Conservation (phyloP, 2,329 filamentous ascomycete genomes). For the Curvularia verruculosa region DNA sequence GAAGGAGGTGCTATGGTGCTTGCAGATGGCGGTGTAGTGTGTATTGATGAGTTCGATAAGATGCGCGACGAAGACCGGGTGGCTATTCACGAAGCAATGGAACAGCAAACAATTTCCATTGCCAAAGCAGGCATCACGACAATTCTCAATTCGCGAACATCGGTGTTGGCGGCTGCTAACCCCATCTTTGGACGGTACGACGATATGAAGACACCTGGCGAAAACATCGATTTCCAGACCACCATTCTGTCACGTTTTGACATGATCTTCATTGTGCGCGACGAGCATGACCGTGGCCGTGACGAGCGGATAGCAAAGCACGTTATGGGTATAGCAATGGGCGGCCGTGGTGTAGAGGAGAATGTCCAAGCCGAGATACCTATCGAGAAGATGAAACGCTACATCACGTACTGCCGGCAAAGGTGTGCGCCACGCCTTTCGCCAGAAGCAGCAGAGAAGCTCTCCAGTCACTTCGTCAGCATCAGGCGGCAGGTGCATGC, state of each 20-base stretch:
- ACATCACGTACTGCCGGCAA: slow-evolving; percentile 95
- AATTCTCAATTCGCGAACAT: slow-evolving; percentile 93
- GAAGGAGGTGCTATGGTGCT: slow-evolving; percentile 99
- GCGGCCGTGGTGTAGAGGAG: slow-evolving; percentile 80
- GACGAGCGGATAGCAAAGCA: slow-evolving; percentile 95
- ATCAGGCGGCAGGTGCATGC: slow-evolving; percentile 94
- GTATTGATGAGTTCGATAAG: slow-evolving; percentile 99
- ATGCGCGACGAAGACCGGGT: slow-evolving; percentile 98
- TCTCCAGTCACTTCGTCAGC: slow-evolving; percentile 95
- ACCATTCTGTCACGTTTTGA: slow-evolving; percentile 98
- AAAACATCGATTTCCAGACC: slow-evolving; percentile 99
- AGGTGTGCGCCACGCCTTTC: slow-evolving; percentile 92
- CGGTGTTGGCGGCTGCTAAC: slow-evolving; percentile 93
- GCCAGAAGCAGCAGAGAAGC: slow-evolving; percentile 88
- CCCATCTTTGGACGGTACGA: slow-evolving; percentile 98
- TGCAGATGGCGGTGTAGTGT: slow-evolving; percentile 94
- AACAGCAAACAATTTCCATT: slow-evolving; percentile 98
- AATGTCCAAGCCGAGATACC: slow-evolving; percentile 85
- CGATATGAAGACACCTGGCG: slow-evolving; percentile 94
- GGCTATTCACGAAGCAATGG: slow-evolving; percentile 99
- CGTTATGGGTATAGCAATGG: slow-evolving; percentile 98
- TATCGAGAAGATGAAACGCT: slow-evolving; percentile 96
- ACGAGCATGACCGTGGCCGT: slow-evolving; percentile 87
- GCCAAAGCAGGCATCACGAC: slow-evolving; percentile 98
- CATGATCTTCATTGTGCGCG: slow-evolving; percentile 99